Evolutionary conservation across 768 basidiomycete genomes (phyloP).

Genomic region (Sistotremastrum suecicum): DNA sequence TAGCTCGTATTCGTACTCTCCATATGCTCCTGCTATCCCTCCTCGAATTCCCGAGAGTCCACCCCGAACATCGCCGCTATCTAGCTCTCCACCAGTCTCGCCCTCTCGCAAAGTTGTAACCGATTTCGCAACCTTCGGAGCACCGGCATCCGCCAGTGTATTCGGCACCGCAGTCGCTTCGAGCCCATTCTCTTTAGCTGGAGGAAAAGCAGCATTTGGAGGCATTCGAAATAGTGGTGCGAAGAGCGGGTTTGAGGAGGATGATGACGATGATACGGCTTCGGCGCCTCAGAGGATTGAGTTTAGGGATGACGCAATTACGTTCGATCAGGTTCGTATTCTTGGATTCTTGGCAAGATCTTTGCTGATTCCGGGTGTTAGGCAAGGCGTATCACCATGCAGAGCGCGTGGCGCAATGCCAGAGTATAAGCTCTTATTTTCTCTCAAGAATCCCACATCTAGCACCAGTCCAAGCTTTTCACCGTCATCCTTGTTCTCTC

Average conservation of each 20-base stretch:
- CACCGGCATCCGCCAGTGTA: slow-evolving; percentile 58
- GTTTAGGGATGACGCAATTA: slow-evolving; percentile 72
- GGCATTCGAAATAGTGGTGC: slow-evolving; percentile 40
- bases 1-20: slow-evolving; percentile 28
- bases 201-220: slow-evolving; percentile 75
- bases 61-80: slow-evolving; percentile 23
- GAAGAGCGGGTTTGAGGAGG: slow-evolving; percentile 29
- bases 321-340: slow-evolving; percentile 71
- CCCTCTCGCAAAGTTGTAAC: slow-evolving; percentile 80
- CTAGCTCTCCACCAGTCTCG: slow-evolving; percentile 29
- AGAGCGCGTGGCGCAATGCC: slow-evolving; percentile 75
- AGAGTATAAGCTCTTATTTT: slow-evolving; percentile 24
- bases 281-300: slow-evolving; percentile 59
- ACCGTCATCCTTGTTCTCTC: too few relatives aligned
- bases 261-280: slow-evolving; percentile 67
- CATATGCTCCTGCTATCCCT: slow-evolving; percentile 34
- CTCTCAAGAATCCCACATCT: too few relatives aligned
- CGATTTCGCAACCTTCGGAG: slow-evolving; percentile 80
- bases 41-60: slow-evolving; percentile 27
- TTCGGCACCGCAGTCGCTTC: slow-evolving; percentile 73
- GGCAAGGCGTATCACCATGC: slow-evolving; percentile 78
- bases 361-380: slow-evolving; percentile 14
- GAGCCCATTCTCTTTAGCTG: slow-evolving; percentile 68
- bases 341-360: slow-evolving; percentile 2
- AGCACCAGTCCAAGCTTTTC: too few relatives aligned